Conservation (phyloP, 129 eudicot genomes). For the Heracleum sosnowskyi region DNA sequence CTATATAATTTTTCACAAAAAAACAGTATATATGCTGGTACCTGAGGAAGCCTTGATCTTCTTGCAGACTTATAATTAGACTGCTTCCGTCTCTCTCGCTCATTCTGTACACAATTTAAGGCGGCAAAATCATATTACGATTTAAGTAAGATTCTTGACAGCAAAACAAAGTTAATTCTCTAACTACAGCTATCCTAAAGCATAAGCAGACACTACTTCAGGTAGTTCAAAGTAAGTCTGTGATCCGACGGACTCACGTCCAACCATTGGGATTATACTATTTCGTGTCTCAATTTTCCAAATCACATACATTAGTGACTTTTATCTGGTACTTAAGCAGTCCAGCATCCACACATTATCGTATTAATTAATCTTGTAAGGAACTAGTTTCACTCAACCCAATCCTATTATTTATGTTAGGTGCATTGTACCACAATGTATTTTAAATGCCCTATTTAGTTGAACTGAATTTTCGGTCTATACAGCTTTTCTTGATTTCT, state of each 20-base stretch:
- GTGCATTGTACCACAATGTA: too few species aligned
- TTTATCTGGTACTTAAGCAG: background rate
- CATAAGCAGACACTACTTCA: background rate
- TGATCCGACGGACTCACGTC: constrained; percentile 30
- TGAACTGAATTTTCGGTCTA: too few species aligned
- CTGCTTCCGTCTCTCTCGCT: constrained; percentile 88
- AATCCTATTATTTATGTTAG: too few species aligned
- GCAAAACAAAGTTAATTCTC: background rate
- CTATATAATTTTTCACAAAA: too few species aligned
- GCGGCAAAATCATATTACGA: too few species aligned
- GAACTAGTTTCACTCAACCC: too few species aligned
- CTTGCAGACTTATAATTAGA: constrained; percentile 94
- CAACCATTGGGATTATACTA: constrained; percentile 35
- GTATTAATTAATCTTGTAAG: background rate
- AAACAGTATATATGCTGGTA: too few species aligned
- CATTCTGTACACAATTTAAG: constrained; percentile 42
- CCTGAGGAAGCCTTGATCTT: constrained; percentile 83
- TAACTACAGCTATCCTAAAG: background rate
- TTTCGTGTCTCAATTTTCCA: constrained; percentile 30
- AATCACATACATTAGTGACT: background rate
- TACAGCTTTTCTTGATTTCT: too few species aligned
- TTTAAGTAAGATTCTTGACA: background rate
- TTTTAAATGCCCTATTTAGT: too few species aligned
- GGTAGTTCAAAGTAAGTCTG: background rate
- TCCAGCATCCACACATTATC: background rate